phyloP scores from a whole-genome alignment of 2,329 filamentous ascomycete genomes.

The Plenodomus tracheiphilus region DNA sequence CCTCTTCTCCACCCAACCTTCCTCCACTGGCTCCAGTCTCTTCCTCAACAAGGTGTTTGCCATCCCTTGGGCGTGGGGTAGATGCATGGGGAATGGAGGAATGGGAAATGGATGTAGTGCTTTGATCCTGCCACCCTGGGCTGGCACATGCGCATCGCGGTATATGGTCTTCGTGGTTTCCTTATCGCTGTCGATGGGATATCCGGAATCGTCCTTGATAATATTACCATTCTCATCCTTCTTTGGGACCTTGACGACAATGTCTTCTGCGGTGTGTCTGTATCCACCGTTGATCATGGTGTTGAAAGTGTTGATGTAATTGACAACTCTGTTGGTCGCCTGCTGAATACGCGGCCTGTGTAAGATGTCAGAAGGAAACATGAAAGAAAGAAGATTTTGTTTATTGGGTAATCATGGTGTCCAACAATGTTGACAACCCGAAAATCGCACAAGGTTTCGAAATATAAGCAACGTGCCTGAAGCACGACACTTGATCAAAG shows the following conservation, averaged over 20 bases:
- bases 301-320: slow-evolving; percentile 21
- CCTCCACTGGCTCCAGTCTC: slow-evolving; percentile 28
- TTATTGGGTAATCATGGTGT: too few species aligned
- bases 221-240: slow-evolving; percentile 20
- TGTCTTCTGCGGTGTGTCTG: slow-evolving; percentile 15
- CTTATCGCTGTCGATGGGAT: slow-evolving; percentile 8
- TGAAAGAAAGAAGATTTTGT: not conserved
- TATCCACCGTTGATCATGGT: slow-evolving; percentile 26
- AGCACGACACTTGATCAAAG: not conserved
- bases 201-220: slow-evolving; percentile 8
- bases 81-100: slow-evolving; percentile 24
- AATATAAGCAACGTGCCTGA: too few species aligned
- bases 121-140: slow-evolving; percentile 16
- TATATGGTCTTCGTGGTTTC: slow-evolving; percentile 9
- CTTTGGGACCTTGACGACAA: not conserved
- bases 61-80: slow-evolving; percentile 15
- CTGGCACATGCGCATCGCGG: slow-evolving; percentile 6
- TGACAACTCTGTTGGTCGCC: slow-evolving; percentile 17
- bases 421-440: too few species aligned
- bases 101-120: slow-evolving; percentile 31
- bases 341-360: slow-evolving; percentile 24
- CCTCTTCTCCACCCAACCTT: slow-evolving; percentile 35
- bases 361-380: not conserved
- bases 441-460: too few species aligned
- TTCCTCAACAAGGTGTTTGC: slow-evolving; percentile 31